Percentiles rank a stretch among this genome's conserved stretches.
Conservation (phyloP, 1,139 yeast genomes). For the Meyerozyma elateridarum region DNA sequence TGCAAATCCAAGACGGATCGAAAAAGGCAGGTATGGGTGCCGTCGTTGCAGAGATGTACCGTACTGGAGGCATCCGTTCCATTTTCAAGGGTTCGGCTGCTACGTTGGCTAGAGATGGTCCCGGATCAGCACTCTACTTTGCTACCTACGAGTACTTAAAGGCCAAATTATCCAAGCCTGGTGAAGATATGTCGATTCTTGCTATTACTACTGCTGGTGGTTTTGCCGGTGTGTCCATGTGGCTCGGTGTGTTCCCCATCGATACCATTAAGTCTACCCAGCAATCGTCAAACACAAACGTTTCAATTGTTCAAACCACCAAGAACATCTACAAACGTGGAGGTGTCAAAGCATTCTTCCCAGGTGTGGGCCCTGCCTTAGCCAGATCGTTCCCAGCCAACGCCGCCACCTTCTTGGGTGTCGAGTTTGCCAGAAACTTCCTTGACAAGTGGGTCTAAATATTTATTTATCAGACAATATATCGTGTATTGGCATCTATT, state of each 20-base stretch:
- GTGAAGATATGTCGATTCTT: conserved; percentile 56
- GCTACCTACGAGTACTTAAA: conserved; percentile 90
- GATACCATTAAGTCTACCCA: conserved; percentile 91
- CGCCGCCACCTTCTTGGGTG: conserved; percentile 96
- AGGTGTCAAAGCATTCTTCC: conserved; percentile 91
- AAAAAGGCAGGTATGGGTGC: conserved; percentile 50
- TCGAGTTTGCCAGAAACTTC: conserved; percentile 76
- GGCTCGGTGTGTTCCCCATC: conserved; percentile 94
- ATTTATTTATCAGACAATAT: too few relatives aligned
- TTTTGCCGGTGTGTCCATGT: conserved; percentile 92
- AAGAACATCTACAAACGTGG: conserved; percentile 59
- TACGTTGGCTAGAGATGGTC: conserved; percentile 94
- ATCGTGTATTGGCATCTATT: too few relatives aligned
- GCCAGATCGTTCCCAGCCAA: conserved; percentile 96
- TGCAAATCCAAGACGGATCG: conserved; percentile 71
- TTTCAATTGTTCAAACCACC: conserved; percentile 65
- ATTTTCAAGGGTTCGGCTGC: conserved; percentile 89
- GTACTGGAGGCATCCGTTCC: conserved; percentile 78
- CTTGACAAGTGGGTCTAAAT: conserved; percentile 38
- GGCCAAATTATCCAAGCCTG: conserved; percentile 51
- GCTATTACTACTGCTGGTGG: conserved; percentile 93
- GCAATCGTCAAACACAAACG: conserved; percentile 57
- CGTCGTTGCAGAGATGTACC: conserved; percentile 66
- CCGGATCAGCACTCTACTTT: conserved; percentile 95
- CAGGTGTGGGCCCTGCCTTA: conserved; percentile 94